A percentile compares a stretch with the other conserved stretches of the same genome.
Evolutionary conservation across 139 green algal species (phyloP).

Genomic region (Gonium pectorale): DNA sequence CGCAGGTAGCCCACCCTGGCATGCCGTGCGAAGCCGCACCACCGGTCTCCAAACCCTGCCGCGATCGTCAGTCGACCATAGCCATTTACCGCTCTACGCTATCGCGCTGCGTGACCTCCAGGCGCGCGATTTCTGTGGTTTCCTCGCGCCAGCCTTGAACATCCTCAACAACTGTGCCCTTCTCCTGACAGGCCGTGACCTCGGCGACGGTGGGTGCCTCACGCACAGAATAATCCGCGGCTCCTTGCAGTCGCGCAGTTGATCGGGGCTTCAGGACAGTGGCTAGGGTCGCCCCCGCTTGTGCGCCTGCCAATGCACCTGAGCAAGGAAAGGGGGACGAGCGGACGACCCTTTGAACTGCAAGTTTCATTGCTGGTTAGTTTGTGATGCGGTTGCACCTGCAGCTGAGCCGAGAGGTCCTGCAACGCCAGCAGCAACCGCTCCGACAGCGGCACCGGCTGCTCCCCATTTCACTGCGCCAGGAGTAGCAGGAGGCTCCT

Average conservation of each 20-base stretch:
- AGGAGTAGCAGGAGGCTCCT: background rate
- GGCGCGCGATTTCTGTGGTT: too few species aligned
- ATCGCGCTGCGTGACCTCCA: too few species aligned
- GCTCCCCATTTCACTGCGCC: slow-evolving; percentile 13
- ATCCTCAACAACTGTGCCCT: background rate
- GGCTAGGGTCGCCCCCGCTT: background rate
- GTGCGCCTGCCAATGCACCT: slow-evolving; percentile 4
- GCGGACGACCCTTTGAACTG: background rate
- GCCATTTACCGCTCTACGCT: too few species aligned
- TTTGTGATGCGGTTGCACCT: background rate
- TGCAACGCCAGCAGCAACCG: background rate
- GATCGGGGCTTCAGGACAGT: background rate
- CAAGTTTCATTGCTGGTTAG: background rate
- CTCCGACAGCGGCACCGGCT: background rate
- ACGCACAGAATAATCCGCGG: background rate
- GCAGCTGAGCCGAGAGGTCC: slow-evolving; percentile 3
- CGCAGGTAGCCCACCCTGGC: too few species aligned
- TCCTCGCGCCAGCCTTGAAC: too few species aligned
- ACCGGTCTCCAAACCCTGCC: too few species aligned
- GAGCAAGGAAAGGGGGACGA: background rate
- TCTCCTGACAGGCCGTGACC: background rate
- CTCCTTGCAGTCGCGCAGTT: background rate
- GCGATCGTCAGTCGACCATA: too few species aligned
- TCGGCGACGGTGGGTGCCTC: background rate
- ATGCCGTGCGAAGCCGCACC: too few species aligned